These are phyloP conservation scores for Aspergillus clavatus DNA, from an alignment of 2,329 filamentous ascomycete species.

Conservation along the genomic window DNA sequence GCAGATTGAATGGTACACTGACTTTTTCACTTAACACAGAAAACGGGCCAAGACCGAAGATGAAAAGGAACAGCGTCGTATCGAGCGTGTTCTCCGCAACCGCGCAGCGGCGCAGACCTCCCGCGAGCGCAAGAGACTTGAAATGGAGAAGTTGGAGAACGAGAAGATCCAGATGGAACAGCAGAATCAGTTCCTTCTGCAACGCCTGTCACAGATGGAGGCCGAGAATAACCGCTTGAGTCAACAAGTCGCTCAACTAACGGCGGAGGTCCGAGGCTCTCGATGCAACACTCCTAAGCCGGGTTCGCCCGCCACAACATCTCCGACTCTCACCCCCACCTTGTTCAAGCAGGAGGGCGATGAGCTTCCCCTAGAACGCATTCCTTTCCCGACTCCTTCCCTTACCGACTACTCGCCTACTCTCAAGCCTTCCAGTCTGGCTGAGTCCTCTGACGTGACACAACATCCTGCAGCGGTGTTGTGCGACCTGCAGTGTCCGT, in stretches of 20 bases:
- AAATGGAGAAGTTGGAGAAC: constrained; percentile 77
- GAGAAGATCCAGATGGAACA: constrained; percentile 62
- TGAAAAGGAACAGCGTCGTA: constrained; percentile 96
- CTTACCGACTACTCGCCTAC: constrained; percentile 37
- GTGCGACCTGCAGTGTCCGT: constrained; percentile 99
- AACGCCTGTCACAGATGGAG: constrained; percentile 57
- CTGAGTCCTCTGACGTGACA: constrained; percentile 80
- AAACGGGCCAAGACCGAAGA: constrained; percentile 99
- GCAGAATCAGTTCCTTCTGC: constrained; percentile 66
- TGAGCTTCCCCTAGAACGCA: constrained; percentile 38
- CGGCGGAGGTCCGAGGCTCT: constrained; percentile 42
- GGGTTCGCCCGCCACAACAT: constrained; percentile 29
- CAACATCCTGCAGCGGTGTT: constrained; percentile 99
- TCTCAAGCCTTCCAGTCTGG: constrained; percentile 40
- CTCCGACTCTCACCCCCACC: constrained; percentile 38
- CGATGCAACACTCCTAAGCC: constrained; percentile 38
- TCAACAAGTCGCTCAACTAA: constrained; percentile 48
- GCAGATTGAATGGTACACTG: not conserved
- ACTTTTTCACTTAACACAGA: constrained; percentile 41
- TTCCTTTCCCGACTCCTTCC: constrained; percentile 38
- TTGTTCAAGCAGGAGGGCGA: constrained; percentile 44
- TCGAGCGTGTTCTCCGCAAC: constrained; percentile 94
- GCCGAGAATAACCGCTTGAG: constrained; percentile 49
- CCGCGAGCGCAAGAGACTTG: constrained; percentile 80
- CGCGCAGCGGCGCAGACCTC: constrained; percentile 95